Evolutionary conservation across 352 stramenopile genomes (phyloP), one percentile per base, ranked within the genome.

Genomic region (Phytophthora fragariaefolia): DNA sequence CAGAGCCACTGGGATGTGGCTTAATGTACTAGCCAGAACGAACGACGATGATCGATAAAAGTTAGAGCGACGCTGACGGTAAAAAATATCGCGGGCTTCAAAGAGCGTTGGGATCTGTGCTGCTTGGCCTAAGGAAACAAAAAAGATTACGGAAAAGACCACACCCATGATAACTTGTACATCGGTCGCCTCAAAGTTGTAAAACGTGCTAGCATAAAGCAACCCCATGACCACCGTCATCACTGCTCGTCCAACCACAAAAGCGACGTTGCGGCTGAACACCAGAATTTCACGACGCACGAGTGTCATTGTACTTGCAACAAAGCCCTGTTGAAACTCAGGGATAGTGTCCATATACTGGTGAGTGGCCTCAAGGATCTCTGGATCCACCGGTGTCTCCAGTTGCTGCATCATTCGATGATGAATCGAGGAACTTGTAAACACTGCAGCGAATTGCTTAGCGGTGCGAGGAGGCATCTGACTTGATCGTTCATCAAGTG

Each of bases 81-180:
- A 77, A 32, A 80, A 80, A 8, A 80, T 73, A 5, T 89, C 67
- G 78, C 92, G 73, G 74, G 87, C 69, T 28, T 90, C 73, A 61
- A 96, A 90, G 24, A 96, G 76, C 18, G 82, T 86, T 23, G 89
- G 86, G 26, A 97, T 76, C 52, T 90, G 79, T 3, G 86, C 64
- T 59, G 92, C 89, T 15, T 85, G 76, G 17, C 83, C 83, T 30
- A 97, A 47, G 1, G 77, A 80, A 5, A 91, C 74, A 58, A 93
- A 96, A 46, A 97, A 83, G 51, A 93, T 76, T 30, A 77, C 79
- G 22, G 87, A 82, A 64, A 96, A 97, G 7, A 96, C 53, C n/a
- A 94, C 76, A 24, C 91, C 86, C 64, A 96, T 82, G 23, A 92
- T 52, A 3, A 80, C 65, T 42, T 82, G 69, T 8, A 77, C 63